Base-by-base conservation (phyloP, 169 alveolate species). In the Blepharisma undulans region DNA sequence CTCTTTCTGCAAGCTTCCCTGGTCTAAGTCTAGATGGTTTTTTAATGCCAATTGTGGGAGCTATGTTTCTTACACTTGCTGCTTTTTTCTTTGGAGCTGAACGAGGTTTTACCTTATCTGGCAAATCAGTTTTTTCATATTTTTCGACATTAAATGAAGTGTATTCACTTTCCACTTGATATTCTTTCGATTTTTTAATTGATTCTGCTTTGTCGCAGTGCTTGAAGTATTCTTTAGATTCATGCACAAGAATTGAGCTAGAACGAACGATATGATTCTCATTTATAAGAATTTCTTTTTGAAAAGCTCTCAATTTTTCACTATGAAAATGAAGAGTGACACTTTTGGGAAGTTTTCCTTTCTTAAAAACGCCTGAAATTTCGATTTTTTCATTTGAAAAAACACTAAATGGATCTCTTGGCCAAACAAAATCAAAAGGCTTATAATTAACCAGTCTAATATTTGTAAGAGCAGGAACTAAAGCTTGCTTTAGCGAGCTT, bases 1-100 rank as follows among this genome's bases (percentile, higher is more conserved):
- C 94, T 86, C 94, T 91, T 25, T 87, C 48, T 34, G 94, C 92
- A 25, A 91, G 92, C 14, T 92, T 91, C 16, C 94, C 94, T 85
- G 94, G 94, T 79, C 90, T 91, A 77, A 72, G 76, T 82, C 89
- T 90, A 48, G 81, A 87, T n/a, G 91, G 93, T 33, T 90, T 90
- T 66, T 66, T 66, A 66, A 66, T 66, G 14, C 76, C 76, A 66
- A 19, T 16, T 16, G 14, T 66, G 14, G 19, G 19, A 66, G 76
- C 19, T 66, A 16, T 14, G 14, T 66, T 66, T 66, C 19, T 66
- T 66, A 19, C 76, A n/a, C n/a, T n/a, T n/a, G n/a, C n/a, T n/a
- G n/a, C n/a, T n/a, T n/a, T n/a, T n/a, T n/a, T n/a, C n/a, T n/a
- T n/a, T n/a, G n/a, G n/a, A n/a, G n/a, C n/a, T n/a, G n/a, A n/a